Evolutionary conservation across 352 stramenopile species (phyloP), one percentile per base, ranked within the genome.

Genomic region (Pythium graminicola): DNA sequence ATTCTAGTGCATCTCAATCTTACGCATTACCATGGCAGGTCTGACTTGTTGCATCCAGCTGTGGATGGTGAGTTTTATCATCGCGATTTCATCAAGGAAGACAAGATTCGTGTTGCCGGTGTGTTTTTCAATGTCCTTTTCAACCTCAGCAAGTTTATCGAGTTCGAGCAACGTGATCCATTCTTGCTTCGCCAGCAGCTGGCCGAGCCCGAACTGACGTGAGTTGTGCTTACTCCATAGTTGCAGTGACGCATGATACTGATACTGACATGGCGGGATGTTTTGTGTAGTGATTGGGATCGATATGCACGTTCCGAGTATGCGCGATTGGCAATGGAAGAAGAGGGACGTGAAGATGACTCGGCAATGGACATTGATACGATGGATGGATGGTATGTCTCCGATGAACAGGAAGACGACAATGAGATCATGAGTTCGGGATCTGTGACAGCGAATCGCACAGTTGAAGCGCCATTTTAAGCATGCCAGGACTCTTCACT

Each of bases 81-180:
- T 54, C 67, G 70, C 19, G 83, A 94, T 31, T 88, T 94, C 29
- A 76, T 85, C 33, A 80, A 80, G n/a, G 67, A 79, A 14, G 83
- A 94, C 67, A 92, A 91, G 64, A 92, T 94, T 46, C 81, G 83
- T 29, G 67, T 99, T 19, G 93, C 92, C 0, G 97, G 97, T 19
- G 95, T 97, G 22, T 91, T 99, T 42, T 99, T 99, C 74, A 97
- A 99, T 74, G 96, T 97, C 28, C 77, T 99, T 20, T 99, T 99
- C 81, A 99, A 99, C 72, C 73, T 99, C 32, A 98, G 97, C 87
- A 99, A 99, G 68, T 99, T 99, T 53, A 96, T 99, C 39, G 84
- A 95, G 52, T 99, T 99, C 70, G 97, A 99, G 74, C 89, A 98
- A 66, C 80, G 96, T 19, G 97, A 99, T 72, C 96, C 96, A 16